These are phyloP conservation scores for Cytospora chrysosperma DNA, from an alignment of 2,329 filamentous ascomycete genomes.

Conservation along the genomic window DNA sequence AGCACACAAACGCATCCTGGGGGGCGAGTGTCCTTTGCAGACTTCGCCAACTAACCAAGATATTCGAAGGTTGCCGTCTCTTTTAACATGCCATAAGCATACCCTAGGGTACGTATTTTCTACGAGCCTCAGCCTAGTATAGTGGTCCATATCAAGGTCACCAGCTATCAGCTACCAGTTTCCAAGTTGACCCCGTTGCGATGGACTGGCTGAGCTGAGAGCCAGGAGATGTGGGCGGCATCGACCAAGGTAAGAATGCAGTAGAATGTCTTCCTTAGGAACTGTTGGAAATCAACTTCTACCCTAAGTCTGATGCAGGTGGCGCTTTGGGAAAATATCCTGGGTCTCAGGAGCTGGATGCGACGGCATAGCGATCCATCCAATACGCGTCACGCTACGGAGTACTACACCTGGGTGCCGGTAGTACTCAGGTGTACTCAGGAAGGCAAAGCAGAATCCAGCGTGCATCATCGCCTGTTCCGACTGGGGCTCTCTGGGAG, in stretches of 20 bases:
- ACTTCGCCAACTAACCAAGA: slow-evolving; percentile 25
- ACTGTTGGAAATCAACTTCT: background rate
- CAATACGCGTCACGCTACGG: too few relatives aligned
- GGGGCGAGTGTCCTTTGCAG: slow-evolving; percentile 21
- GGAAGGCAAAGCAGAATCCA: slow-evolving; percentile 24
- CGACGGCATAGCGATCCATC: slow-evolving; percentile 15
- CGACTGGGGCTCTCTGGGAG: slow-evolving; percentile 30
- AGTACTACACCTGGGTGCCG: too few relatives aligned
- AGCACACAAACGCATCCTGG: too few relatives aligned
- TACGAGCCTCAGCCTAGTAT: slow-evolving; percentile 30
- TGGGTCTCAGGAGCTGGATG: slow-evolving; percentile 27
- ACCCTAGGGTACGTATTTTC: slow-evolving; percentile 32
- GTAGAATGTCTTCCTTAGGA: too few relatives aligned
- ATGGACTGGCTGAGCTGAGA: slow-evolving; percentile 25
- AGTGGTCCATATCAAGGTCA: slow-evolving; percentile 31
- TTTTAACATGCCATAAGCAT: slow-evolving; percentile 33
- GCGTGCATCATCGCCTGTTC: slow-evolving; percentile 24
- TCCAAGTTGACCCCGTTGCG: slow-evolving; percentile 16
- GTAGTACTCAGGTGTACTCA: slow-evolving; percentile 24
- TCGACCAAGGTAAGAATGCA: slow-evolving; percentile 2
- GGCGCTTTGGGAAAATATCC: slow-evolving; percentile 30
- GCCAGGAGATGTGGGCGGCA: slow-evolving; percentile 28
- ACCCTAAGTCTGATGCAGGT: slow-evolving; percentile 12
- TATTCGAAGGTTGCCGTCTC: slow-evolving; percentile 28
- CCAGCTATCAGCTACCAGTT: too few relatives aligned